These are phyloP conservation scores for Fraxinus americana DNA, from an alignment of 257 asterid species.

Conservation along the genomic window DNA sequence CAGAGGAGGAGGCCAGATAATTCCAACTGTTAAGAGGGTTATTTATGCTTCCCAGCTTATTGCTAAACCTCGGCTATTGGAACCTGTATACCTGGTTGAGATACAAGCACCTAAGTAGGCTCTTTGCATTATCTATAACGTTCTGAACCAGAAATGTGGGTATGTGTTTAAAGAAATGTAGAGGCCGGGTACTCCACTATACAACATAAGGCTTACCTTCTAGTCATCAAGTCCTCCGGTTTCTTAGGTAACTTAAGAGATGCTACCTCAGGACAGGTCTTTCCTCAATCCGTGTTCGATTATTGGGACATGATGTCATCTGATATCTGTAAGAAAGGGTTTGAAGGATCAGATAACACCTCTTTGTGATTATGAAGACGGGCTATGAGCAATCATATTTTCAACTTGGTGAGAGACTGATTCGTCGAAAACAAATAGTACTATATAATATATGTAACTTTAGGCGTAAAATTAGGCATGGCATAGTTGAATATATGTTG, in stretches of 20 bases:
- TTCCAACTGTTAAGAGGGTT: not conserved
- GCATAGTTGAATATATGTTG: not conserved
- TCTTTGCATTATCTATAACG: not conserved
- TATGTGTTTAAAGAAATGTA: not conserved
- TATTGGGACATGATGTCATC: constrained; percentile 16
- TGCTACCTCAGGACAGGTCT: constrained; percentile 11
- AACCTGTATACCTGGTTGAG: constrained; percentile 16
- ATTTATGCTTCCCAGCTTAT: not conserved
- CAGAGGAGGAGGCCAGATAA: constrained; percentile 15
- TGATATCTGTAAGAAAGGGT: constrained; percentile 13
- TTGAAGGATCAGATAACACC: constrained; percentile 18
- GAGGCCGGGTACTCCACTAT: not conserved
- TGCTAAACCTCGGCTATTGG: not conserved
- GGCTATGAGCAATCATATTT: not conserved
- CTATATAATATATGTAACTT: no score
- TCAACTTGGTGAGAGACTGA: not conserved
- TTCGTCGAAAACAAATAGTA: no score
- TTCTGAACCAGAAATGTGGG: not conserved
- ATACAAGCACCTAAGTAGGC: constrained; percentile 16
- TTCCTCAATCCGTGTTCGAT: constrained; percentile 17
- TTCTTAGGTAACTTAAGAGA: constrained; percentile 5
- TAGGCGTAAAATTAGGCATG: not conserved
- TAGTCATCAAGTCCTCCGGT: constrained; percentile 1
- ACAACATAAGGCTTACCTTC: constrained; percentile 1
- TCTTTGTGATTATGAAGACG: constrained; percentile 13